These are phyloP conservation scores for Blastocrithidia nonstop DNA, from an alignment of 208 protist genomes.

Conservation along the genomic window DNA sequence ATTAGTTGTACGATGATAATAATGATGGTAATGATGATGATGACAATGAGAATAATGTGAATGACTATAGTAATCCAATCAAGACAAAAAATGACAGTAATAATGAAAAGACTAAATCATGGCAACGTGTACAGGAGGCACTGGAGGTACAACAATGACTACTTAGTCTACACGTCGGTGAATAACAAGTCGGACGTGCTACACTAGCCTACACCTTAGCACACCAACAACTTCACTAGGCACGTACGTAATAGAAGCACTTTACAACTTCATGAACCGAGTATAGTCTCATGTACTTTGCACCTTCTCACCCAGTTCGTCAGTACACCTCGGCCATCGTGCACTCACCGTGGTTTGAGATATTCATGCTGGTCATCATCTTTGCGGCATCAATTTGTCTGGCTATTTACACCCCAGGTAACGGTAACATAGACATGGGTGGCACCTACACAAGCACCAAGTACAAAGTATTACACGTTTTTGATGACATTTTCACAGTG, in stretches of 20 bases:
- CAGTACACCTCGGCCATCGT: constrained; percentile 19
- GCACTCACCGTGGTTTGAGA: constrained; percentile 48
- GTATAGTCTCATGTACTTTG: constrained; percentile 44
- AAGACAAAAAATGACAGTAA: no score
- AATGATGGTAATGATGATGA: no score
- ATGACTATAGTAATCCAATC: no score
- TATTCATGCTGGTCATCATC: constrained; percentile 43
- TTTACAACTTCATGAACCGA: constrained; percentile 58
- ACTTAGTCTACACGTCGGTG: constrained; percentile 73
- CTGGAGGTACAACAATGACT: constrained; percentile 80
- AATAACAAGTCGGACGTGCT: constrained; percentile 79
- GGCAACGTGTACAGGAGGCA: constrained; percentile 54
- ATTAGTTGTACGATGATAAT: constrained; percentile 39
- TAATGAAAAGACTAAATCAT: no score
- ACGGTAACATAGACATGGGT: constrained; percentile 35
- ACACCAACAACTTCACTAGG: constrained; percentile 50
- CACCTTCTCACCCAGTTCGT: constrained; percentile 41
- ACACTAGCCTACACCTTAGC: constrained; percentile 81
- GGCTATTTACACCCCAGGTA: constrained; percentile 41
- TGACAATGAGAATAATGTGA: no score
- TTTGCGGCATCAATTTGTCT: constrained; percentile 61
- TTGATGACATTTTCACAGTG: constrained; percentile 75
- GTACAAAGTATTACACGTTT: constrained; percentile 56
- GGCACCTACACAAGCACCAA: constrained; percentile 38
- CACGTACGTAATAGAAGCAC: constrained; percentile 7